phyloP scores from a whole-genome alignment of 805 yeast genomes.

The Peterozyma xylosa region DNA sequence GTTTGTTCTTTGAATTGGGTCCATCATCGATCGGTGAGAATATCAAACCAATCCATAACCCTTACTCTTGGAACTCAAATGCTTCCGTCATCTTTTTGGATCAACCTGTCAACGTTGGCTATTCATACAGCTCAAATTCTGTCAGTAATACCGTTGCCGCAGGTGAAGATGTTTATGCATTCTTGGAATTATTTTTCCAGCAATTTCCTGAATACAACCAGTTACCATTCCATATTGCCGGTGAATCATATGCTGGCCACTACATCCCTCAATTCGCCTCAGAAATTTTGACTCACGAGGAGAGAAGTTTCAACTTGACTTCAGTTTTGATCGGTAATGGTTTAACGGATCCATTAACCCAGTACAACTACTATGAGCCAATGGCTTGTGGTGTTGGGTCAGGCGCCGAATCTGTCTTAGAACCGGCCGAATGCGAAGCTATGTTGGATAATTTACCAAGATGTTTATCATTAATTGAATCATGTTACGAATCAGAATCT shows the following conservation, averaged over 20 bases:
- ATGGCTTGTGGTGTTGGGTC: conserved; percentile 89
- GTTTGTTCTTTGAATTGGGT: conserved; percentile 86
- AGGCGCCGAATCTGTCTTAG: conserved; percentile 69
- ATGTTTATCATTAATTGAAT: conserved; percentile 53
- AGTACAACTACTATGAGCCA: conserved; percentile 74
- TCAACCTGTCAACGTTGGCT: conserved; percentile 93
- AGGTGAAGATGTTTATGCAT: conserved; percentile 79
- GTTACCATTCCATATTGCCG: conserved; percentile 67
- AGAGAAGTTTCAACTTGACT: conserved; percentile 53
- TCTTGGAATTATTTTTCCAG: conserved; percentile 75
- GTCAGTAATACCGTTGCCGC: conserved; percentile 75
- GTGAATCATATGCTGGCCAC: conserved; percentile 82
- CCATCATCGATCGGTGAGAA: conserved; percentile 67
- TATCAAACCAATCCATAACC: conserved; percentile 67
- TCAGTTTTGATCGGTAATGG: conserved; percentile 92
- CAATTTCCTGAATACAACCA: conserved; percentile 67
- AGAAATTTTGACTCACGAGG: conserved; percentile 47
- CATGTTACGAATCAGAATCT: conserved; percentile 57
- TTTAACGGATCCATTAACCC: conserved; percentile 75
- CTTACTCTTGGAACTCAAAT: conserved; percentile 84
- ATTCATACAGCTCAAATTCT: conserved; percentile 61
- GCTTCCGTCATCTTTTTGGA: conserved; percentile 89
- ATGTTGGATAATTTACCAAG: conserved; percentile 59
- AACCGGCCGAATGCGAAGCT: conserved; percentile 58
- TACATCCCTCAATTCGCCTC: conserved; percentile 65